A percentile compares a stretch with the other conserved stretches of the same genome.
These are phyloP conservation scores for Xylaria grammica DNA, from an alignment of 495 filamentous ascomycete genomes.

Conservation along the genomic window DNA sequence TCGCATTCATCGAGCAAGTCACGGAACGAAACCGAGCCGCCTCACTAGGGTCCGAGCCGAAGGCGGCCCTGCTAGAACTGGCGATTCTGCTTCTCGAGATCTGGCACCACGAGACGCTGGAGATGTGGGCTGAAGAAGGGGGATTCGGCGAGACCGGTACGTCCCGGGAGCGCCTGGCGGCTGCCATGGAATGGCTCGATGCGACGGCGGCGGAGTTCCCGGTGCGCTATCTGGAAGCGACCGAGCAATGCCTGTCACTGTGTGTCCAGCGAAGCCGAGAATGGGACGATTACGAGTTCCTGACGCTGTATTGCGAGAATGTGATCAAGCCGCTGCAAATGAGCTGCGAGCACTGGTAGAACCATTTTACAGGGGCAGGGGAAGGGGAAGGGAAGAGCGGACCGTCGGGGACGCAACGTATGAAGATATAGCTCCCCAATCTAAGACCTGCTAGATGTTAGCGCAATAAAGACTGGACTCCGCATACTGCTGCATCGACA, in stretches of 20 bases:
- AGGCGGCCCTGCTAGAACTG: slow-evolving; percentile 26
- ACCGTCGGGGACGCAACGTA: no score
- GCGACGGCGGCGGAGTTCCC: not conserved
- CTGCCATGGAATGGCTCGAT: not conserved
- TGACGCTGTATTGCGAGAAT: slow-evolving; percentile 23
- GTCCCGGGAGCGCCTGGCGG: not conserved
- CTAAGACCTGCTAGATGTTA: no score
- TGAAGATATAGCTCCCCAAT: no score
- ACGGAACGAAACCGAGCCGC: not conserved
- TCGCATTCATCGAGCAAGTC: slow-evolving; percentile 18
- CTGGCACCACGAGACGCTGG: slow-evolving; percentile 27
- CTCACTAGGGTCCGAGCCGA: slow-evolving; percentile 3
- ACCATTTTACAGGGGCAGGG: not conserved
- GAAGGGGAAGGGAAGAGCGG: no score
- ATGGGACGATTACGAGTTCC: slow-evolving; percentile 19
- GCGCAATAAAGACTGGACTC: no score
- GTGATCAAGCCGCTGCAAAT: slow-evolving; percentile 22
- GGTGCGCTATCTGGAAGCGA: not conserved
- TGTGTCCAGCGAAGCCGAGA: not conserved
- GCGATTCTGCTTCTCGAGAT: slow-evolving; percentile 31
- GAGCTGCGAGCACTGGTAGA: slow-evolving; percentile 13
- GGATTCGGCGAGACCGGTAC: not conserved
- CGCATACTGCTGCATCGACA: no score
- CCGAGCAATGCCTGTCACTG: not conserved
- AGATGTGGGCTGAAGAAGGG: not conserved